These are phyloP conservation scores for Aspergillus sp. DNA, from an alignment of 2,329 filamentous ascomycete genomes.

Conservation along the genomic window DNA sequence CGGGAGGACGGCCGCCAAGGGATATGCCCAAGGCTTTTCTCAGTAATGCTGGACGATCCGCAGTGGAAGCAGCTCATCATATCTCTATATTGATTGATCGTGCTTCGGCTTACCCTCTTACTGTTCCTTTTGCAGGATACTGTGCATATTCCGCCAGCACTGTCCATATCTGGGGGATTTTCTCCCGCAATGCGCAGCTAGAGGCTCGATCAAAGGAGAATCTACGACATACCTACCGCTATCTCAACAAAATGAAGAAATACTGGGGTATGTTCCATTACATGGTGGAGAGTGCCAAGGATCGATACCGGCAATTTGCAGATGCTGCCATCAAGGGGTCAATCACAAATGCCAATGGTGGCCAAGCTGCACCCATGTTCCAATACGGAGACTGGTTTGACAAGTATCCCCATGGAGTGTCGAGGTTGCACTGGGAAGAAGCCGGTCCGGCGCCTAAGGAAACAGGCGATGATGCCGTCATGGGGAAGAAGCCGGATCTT, in stretches of 20 bases:
- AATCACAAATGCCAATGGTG: conserved; percentile 32
- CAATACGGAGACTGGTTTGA: conserved; percentile 99
- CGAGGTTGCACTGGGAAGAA: conserved; percentile 76
- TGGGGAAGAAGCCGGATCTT: conserved; percentile 84
- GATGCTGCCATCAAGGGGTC: conserved; percentile 70
- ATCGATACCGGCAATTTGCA: conserved; percentile 78
- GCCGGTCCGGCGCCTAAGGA: conserved; percentile 67
- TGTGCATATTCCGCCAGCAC: conserved; percentile 90
- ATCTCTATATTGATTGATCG: conserved; percentile 83
- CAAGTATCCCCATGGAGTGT: conserved; percentile 87
- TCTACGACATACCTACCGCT: conserved; percentile 81
- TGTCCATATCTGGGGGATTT: conserved; percentile 89
- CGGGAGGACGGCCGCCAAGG: conserved; percentile 58
- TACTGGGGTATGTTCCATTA: conserved; percentile 99
- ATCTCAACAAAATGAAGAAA: conserved; percentile 89
- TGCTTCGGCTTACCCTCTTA: conserved; percentile 71
- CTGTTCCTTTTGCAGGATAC: conserved; percentile 91
- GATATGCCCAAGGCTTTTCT: conserved; percentile 76
- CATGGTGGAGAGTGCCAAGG: conserved; percentile 87
- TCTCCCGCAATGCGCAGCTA: conserved; percentile 73
- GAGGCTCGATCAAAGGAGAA: conserved; percentile 78
- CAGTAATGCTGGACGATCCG: conserved; percentile 67
- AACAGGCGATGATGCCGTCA: conserved; percentile 76
- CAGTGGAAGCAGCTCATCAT: conserved; percentile 76
- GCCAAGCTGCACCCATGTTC: conserved; percentile 62